Percentiles rank a stretch among this genome's conserved stretches.
Conservation (phyloP, 1,284 basidiomycete species). For the Coniophora puteana region DNA sequence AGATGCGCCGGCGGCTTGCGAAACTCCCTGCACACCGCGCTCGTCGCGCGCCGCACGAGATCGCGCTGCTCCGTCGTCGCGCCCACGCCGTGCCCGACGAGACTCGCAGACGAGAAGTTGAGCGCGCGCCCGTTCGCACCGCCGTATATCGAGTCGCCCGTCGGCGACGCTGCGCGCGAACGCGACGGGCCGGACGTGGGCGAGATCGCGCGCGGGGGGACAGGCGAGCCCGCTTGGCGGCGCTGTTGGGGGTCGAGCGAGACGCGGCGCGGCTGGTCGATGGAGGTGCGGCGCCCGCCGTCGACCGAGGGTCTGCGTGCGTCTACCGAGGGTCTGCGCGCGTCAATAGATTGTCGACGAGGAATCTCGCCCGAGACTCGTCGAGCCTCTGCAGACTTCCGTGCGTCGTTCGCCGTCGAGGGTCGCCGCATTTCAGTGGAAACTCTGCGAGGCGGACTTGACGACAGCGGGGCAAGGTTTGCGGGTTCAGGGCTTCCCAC, state of each 20-base stretch:
- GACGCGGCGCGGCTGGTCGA: constrained; percentile 22
- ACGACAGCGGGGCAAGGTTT: constrained; percentile 27
- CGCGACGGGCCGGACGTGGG: constrained; percentile 19
- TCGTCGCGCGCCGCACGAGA: constrained; percentile 55
- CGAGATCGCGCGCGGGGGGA: constrained; percentile 32
- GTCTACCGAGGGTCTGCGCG: constrained; percentile 16
- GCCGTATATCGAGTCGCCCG: constrained; percentile 40
- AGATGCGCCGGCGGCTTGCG: constrained; percentile 52
- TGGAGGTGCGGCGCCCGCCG: constrained; percentile 21
- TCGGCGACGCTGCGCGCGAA: constrained; percentile 33
- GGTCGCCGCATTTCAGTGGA: no score
- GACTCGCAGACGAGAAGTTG: constrained; percentile 53
- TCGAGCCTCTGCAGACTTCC: constrained; percentile 31
- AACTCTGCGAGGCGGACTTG: no score
- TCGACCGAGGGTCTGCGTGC: constrained; percentile 32
- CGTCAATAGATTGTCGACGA: no score
- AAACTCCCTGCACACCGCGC: constrained; percentile 62
- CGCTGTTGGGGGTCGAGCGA: constrained; percentile 30
- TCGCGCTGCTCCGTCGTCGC: constrained; percentile 58
- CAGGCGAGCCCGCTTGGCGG: constrained; percentile 26
- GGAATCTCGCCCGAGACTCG: no score
- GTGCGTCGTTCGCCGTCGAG: no score
- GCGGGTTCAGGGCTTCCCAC: constrained; percentile 39
- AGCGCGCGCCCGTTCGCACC: constrained; percentile 46
- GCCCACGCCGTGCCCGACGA: constrained; percentile 30